Conservation (phyloP, 1,139 yeast genomes). For the Wickerhamomyces sp. region DNA sequence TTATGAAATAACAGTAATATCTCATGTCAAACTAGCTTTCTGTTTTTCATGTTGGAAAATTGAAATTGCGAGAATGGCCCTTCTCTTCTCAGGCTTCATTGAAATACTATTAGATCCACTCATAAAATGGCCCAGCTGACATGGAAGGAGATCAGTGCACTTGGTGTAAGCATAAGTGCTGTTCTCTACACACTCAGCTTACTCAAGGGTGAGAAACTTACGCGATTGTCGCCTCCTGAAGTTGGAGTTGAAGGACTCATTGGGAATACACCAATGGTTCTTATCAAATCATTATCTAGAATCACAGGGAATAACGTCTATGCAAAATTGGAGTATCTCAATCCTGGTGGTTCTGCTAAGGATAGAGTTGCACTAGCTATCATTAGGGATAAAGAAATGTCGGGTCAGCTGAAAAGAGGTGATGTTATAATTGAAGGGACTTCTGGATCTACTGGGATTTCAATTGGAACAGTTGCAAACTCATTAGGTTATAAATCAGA, state of each 20-base stretch:
- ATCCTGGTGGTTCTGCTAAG: constrained; percentile 96
- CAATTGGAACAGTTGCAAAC: constrained; percentile 82
- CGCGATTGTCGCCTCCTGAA: constrained; percentile 22
- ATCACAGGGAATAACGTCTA: constrained; percentile 78
- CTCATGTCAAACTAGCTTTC: too few relatives aligned
- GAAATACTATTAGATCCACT: neutral
- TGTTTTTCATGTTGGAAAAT: too few relatives aligned
- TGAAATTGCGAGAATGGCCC: too few relatives aligned
- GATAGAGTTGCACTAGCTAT: constrained; percentile 91
- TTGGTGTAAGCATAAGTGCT: constrained; percentile 15
- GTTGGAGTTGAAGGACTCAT: constrained; percentile 58
- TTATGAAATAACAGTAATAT: too few relatives aligned
- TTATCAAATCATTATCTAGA: constrained; percentile 65
- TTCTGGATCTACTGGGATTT: constrained; percentile 93
- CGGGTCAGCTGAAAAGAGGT: constrained; percentile 44
- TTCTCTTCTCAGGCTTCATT: too few relatives aligned
- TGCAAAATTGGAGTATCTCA: constrained; percentile 80
- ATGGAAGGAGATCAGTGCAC: constrained; percentile 21
- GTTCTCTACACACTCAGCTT: constrained; percentile 10
- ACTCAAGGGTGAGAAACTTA: constrained; percentile 5
- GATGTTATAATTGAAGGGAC: constrained; percentile 84
- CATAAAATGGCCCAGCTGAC: constrained; percentile 5
- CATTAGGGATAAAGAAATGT: constrained; percentile 58
- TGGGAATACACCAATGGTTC: constrained; percentile 88
- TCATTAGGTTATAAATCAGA: constrained; percentile 87